These are phyloP conservation scores for Haemoproteus tartakovskyi DNA, from an alignment of 169 alveolate genomes.

Conservation along the genomic window DNA sequence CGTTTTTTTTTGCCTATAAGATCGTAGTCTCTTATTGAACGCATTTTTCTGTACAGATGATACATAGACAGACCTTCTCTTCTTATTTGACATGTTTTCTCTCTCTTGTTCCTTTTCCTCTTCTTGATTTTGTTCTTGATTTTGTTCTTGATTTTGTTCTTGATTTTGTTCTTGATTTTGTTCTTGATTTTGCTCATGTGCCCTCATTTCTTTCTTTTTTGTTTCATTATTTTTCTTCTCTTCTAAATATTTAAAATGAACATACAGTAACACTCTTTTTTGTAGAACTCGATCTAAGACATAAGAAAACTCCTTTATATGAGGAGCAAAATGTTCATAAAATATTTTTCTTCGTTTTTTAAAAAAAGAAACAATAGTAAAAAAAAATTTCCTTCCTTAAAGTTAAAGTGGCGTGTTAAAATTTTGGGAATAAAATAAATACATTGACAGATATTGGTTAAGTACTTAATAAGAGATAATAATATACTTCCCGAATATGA, in stretches of 20 bases:
- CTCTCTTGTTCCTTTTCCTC: no score
- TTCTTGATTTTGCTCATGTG: no score
- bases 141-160: no score
- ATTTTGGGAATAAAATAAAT: conserved; percentile 12
- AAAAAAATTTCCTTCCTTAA: conserved; percentile 13
- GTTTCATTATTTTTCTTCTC: neutral
- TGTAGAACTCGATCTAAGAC: conserved; percentile 18
- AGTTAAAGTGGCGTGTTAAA: conserved; percentile 17
- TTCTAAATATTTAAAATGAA: neutral
- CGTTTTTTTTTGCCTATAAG: no score
- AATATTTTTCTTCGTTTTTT: conserved; percentile 2
- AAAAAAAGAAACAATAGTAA: conserved; percentile 10
- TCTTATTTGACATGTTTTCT: no score
- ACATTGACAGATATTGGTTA: conserved; percentile 22
- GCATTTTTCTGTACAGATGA: no score
- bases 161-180: no score
- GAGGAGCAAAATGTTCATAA: conserved; percentile 19
- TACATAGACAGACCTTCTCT: no score
- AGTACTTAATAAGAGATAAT: conserved; percentile 29
- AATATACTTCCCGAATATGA: conserved; percentile 4
- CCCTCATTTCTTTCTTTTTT: neutral
- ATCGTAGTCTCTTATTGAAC: no score
- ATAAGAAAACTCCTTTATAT: conserved; percentile 9
- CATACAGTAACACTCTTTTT: conserved; percentile 18
- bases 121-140: no score